Conservation (phyloP, 1,284 basidiomycete genomes). For the Malassezia slooffiae region DNA sequence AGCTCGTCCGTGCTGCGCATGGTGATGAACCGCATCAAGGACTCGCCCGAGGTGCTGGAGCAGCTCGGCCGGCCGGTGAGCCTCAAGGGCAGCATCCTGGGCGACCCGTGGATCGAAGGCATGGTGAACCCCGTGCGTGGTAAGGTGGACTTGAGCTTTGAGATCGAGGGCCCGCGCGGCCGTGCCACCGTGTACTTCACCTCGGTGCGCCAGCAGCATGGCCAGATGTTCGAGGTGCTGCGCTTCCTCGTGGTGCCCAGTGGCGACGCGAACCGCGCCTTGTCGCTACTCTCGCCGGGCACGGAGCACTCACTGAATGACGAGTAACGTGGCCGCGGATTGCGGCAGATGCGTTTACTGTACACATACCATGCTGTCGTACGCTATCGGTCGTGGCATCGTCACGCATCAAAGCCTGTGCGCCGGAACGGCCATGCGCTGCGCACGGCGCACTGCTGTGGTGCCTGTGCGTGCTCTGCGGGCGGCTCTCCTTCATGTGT, state of each 20-base stretch:
- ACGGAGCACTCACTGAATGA: not conserved
- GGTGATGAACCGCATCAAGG: constrained; percentile 23
- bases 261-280: constrained; percentile 10
- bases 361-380: too few species aligned
- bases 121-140: constrained; percentile 36
- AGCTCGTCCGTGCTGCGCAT: constrained; percentile 24
- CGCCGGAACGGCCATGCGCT: constrained; percentile 7
- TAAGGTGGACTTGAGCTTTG: constrained; percentile 29
- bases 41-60: constrained; percentile 10
- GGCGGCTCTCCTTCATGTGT: not conserved
- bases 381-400: too few species aligned
- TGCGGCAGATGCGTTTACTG: too few species aligned
- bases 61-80: constrained; percentile 17
- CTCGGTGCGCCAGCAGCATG: constrained; percentile 20
- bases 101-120: constrained; percentile 22
- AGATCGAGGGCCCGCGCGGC: constrained; percentile 18
- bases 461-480: not conserved
- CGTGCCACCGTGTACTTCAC: constrained; percentile 33
- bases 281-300: constrained; percentile 4
- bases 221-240: constrained; percentile 26
- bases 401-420: constrained; percentile 8
- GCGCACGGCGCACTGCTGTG: constrained; percentile 1
- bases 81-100: constrained; percentile 12
- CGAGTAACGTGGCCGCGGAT: too few species aligned
- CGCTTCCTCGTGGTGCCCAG: constrained; percentile 29